Evolutionary conservation across 371 early-diverging fungal genomes (phyloP), one percentile per base, ranked within the genome.

Genomic region (Actinomortierella ambigua): DNA sequence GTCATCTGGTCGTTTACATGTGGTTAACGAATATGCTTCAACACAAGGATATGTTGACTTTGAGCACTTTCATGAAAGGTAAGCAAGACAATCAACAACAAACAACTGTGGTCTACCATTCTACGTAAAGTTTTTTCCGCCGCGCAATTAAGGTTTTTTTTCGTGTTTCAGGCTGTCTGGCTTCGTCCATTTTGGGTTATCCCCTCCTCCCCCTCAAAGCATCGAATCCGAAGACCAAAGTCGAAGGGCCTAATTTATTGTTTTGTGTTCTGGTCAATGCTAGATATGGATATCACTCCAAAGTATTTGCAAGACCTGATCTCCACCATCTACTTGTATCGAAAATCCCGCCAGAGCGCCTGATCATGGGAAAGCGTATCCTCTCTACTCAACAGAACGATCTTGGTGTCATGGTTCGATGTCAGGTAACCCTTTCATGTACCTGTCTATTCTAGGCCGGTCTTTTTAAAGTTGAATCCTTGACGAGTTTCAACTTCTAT

Each of bases 231-330:
- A 27, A 29, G 15, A 26, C n/a, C n/a, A 50, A 18, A 28, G 51
- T 15, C 5, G 46, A 15, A 27, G 51, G 15, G 34, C 34, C 34
- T 4, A 34, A 34, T 4, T 6, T 11, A 34, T 34, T 34, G 11
- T 34, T 34, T 27, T 22, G 26, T 22, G 2, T 28, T 27, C 13
- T 28, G 48, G 18, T 27, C 27, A 28, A 22, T 50, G 23, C 28
- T 20, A 69, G 69, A 53, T 69, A 70, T 40, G 71, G 71, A n/a
- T 70, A 70, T 26, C 11, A 61, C 41, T 49, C 57, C 27, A 22
- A 61, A 18, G 65, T 70, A 15, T 53, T 65, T 23, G 71, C 62
- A 9, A 57, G 71, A 7, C 71, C 71, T 42, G 71, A 70, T 51
- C 55, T 70, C 3, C 55, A 58, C 44, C 39, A 65, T 18, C 7